A percentile compares a stretch with the other conserved stretches of the same genome.
These are phyloP conservation scores for Veloboletus limbatus DNA, from an alignment of 1,284 basidiomycete genomes.

Conservation along the genomic window DNA sequence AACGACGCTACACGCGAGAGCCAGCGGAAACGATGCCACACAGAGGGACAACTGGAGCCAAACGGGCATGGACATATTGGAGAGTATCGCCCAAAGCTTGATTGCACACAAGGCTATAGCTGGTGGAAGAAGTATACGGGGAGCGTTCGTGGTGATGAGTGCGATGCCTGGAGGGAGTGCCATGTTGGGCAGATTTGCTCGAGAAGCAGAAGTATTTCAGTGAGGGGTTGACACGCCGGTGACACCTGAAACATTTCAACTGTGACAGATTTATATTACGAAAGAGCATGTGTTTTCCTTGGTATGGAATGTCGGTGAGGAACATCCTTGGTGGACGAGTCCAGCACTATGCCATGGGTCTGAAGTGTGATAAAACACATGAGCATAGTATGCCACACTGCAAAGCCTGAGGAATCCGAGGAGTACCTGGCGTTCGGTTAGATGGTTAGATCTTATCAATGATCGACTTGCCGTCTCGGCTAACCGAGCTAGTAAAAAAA, in stretches of 20 bases:
- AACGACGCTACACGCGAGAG: slow-evolving; percentile 18
- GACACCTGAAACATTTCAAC: background rate
- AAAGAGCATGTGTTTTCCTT: slow-evolving; percentile 8
- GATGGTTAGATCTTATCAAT: no score
- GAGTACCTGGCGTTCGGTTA: no score
- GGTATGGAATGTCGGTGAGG: background rate
- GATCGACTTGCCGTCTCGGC: no score
- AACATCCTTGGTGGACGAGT: background rate
- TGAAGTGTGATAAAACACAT: no score
- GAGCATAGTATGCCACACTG: no score
- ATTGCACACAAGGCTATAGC: slow-evolving; percentile 14
- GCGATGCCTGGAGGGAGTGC: slow-evolving; percentile 30
- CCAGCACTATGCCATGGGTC: no score
- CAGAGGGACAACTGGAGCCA: slow-evolving; percentile 22
- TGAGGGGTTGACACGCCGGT: background rate
- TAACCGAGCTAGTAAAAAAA: no score
- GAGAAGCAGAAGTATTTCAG: background rate
- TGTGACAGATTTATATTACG: slow-evolving; percentile 7
- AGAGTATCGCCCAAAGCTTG: slow-evolving; percentile 5
- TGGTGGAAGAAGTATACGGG: slow-evolving; percentile 21
- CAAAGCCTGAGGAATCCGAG: no score
- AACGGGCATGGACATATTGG: slow-evolving; percentile 5
- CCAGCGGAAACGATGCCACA: slow-evolving; percentile 28
- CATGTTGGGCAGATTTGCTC: slow-evolving; percentile 10
- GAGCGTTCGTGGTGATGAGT: slow-evolving; percentile 21